Conservation (phyloP, 2,329 filamentous ascomycete species). For the Cercospora berteroae region DNA sequence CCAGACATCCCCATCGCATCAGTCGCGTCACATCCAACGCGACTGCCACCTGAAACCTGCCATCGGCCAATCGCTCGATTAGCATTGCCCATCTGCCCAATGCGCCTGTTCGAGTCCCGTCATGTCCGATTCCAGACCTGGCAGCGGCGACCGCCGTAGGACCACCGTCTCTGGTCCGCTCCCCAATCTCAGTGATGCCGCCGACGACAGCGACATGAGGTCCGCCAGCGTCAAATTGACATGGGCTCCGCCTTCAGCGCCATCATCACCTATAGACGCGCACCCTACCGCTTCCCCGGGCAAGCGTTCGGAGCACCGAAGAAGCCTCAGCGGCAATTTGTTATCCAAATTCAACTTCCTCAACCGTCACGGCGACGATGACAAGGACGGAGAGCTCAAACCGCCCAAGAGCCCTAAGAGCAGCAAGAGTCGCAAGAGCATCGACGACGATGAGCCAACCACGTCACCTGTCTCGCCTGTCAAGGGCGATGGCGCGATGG, state of each 20-base stretch:
- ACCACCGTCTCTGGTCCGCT: conserved; percentile 25
- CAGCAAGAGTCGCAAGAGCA: conserved; percentile 31
- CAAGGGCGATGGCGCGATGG: conserved; percentile 28
- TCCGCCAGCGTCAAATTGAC: conserved; percentile 30
- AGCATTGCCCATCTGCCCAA: conserved; percentile 15
- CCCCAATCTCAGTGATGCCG: conserved; percentile 15
- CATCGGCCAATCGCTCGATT: conserved; percentile 4
- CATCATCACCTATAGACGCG: conserved; percentile 25
- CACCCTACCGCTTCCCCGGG: conserved; percentile 16
- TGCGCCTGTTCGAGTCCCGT: conserved; percentile 13
- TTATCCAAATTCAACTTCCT: conserved; percentile 70
- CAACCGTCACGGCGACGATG: conserved; percentile 47
- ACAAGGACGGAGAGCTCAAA: conserved; percentile 33
- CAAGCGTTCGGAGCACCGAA: conserved; percentile 43
- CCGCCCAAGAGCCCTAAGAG: conserved; percentile 32
- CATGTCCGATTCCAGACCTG: conserved; percentile 14
- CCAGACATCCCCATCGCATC: not conserved
- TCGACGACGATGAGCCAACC: conserved; percentile 35
- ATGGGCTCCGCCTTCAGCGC: conserved; percentile 30
- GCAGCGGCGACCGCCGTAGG: conserved; percentile 28
- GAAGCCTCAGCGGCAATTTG: conserved; percentile 62
- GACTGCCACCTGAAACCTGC: not conserved
- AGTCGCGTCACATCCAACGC: not conserved
- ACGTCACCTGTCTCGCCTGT: conserved; percentile 29
- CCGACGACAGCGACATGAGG: conserved; percentile 19